Base-by-base conservation (phyloP, 441 rosid species). In the Jatropha multifida region DNA sequence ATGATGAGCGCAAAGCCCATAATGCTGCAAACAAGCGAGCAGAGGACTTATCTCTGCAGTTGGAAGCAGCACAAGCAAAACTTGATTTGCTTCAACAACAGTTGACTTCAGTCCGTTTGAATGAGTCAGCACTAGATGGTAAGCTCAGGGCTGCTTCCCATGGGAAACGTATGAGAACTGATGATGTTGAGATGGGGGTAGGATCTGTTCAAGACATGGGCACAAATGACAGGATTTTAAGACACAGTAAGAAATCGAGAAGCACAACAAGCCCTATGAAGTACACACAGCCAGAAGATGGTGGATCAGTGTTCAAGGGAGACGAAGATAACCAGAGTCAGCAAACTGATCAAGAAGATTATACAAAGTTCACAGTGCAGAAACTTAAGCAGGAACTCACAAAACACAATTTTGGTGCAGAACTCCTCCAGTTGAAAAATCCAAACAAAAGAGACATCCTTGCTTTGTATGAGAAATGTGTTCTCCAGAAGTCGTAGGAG, bases 321-420 rank as follows among this genome's bases (percentile, higher is more conserved):
- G 93, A 90, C 5, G 95, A 90, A 15, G 93, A 90, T 68, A 85
- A 82, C 74, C 86, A 79, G 59, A 90, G 90, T 78, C 88, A 88
- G 72, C 94, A 87, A 71, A 79, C 81, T 7, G 86, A 80, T 37
- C 92, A 83, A 79, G 95, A 84, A 68, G 98, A 96, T 74, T 91
- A 93, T 82, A 88, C 84, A 7, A 96, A 91, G 87, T 90, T 91
- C 73, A 92, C 97, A 0, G 80, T 93, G 56, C 90, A 83, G 81
- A 91, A 83, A 78, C 95, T 96, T 5, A 96, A 85, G 90, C 94
- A 89, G 78, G 99, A 96, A 42, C 91, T 96, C 65, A 94, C 97
- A 0, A 96, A 86, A 81, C 89, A 89, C 67, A 90, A 92, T 72
- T 93, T 87, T 10, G 99, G 95, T 4, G 96, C 87, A 1, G 90